These are phyloP conservation scores for Lyophyllum semitale DNA, from an alignment of 768 basidiomycete genomes.

Conservation along the genomic window DNA sequence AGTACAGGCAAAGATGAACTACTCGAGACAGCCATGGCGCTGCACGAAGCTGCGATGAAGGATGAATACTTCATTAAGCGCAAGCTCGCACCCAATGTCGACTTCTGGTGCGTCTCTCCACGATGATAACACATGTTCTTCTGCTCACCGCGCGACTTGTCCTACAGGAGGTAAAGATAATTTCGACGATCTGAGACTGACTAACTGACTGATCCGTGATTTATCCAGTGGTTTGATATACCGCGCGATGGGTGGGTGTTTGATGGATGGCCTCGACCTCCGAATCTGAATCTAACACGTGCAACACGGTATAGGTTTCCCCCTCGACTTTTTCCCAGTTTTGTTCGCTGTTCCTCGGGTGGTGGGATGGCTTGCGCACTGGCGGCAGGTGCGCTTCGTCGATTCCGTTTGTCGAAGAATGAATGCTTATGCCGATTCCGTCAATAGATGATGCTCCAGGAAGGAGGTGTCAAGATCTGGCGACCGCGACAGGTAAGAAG, in stretches of 20 bases:
- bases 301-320: conserved; percentile 63
- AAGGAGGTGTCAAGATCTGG: conserved; percentile 93
- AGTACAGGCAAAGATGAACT: conserved; percentile 87
- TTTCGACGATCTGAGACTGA: not conserved
- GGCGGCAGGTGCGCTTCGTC: conserved; percentile 65
- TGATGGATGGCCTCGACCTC: not conserved
- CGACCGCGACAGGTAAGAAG: conserved; percentile 72
- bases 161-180: conserved; percentile 54
- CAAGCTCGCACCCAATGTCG: conserved; percentile 86
- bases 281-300: not conserved
- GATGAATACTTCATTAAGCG: conserved; percentile 88
- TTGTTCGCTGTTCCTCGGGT: conserved; percentile 91
- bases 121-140: conserved; percentile 6
- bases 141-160: conserved; percentile 11
- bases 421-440: not conserved
- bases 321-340: conserved; percentile 92
- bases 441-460: conserved; percentile 88
- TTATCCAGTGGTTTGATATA: conserved; percentile 77
- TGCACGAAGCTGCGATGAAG: conserved; percentile 87
- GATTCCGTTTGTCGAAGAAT: conserved; percentile 1
- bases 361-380: conserved; percentile 92
- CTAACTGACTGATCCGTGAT: not conserved
- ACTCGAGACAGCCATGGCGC: conserved; percentile 84
- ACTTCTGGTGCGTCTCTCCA: conserved; percentile 69
- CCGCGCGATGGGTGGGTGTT: conserved; percentile 77